phyloP scores from a whole-genome alignment of 2,329 filamentous ascomycete species.

The Neofusicoccum cordaticola region DNA sequence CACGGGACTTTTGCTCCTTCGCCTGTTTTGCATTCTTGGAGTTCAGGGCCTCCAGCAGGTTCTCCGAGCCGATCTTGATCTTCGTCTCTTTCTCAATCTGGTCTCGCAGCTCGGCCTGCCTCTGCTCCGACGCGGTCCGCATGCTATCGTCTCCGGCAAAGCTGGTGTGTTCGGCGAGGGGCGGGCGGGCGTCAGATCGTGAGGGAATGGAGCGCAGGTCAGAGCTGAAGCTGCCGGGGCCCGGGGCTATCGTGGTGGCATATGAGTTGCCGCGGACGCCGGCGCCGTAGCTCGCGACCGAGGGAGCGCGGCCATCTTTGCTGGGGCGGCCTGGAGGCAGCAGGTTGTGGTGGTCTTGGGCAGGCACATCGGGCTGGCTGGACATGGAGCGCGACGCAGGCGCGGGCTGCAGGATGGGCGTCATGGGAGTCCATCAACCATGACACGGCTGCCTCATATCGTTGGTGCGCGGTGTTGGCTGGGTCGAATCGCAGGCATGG shows the following conservation, averaged over 20 bases:
- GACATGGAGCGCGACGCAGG: constrained; percentile 39
- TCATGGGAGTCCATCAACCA: constrained; percentile 44
- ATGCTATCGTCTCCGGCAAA: constrained; percentile 58
- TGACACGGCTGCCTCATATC: constrained; percentile 20
- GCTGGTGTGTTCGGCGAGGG: constrained; percentile 52
- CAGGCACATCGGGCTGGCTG: constrained; percentile 33
- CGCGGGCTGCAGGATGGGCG: constrained; percentile 31
- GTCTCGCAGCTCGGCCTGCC: constrained; percentile 73
- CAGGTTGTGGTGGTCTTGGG: constrained; percentile 29
- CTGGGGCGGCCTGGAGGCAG: constrained; percentile 43
- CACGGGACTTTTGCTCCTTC: constrained; percentile 59
- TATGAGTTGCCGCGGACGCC: constrained; percentile 67
- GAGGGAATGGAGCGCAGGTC: constrained; percentile 73
- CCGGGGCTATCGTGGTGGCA: constrained; percentile 64
- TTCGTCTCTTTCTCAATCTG: constrained; percentile 93
- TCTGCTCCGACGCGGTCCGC: constrained; percentile 64
- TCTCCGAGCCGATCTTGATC: constrained; percentile 97
- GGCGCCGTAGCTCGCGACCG: constrained; percentile 55
- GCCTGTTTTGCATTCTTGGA: constrained; percentile 94
- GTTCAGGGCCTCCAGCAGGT: constrained; percentile 92
- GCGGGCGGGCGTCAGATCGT: constrained; percentile 59
- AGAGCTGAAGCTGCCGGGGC: constrained; percentile 80
- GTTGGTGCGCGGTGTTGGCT: constrained; percentile 29
- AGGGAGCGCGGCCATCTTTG: constrained; percentile 57
- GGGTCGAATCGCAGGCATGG: constrained; percentile 23